phyloP scores from a whole-genome alignment of 2,329 filamentous ascomycete species.

The Venturia nashicola region DNA sequence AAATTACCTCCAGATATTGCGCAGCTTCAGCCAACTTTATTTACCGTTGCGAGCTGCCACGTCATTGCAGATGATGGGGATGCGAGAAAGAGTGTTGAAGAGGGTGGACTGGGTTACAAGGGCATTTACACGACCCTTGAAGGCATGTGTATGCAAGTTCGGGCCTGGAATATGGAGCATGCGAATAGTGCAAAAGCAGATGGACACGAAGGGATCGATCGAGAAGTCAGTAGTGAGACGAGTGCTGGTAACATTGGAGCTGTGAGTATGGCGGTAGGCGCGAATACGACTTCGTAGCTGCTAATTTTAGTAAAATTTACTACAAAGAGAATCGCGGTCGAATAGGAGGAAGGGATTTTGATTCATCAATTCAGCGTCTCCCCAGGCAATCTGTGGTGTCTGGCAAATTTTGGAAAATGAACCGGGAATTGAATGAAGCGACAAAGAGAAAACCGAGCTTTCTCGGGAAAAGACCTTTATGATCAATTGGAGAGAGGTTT shows the following conservation, averaged over 20 bases:
- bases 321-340: no score
- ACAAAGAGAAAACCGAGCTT: no score
- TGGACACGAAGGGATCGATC: background rate
- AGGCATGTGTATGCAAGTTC: constrained; percentile 29
- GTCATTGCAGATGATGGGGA: constrained; percentile 25
- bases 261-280: background rate
- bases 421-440: no score
- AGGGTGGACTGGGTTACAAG: constrained; percentile 32
- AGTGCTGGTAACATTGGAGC: background rate
- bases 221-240: background rate
- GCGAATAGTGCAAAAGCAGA: background rate
- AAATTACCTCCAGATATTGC: constrained; percentile 21
- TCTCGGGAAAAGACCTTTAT: no score
- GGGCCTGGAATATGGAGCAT: constrained; percentile 26
- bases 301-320: background rate
- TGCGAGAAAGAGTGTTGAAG: constrained; percentile 24
- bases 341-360: no score
- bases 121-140: constrained; percentile 28
- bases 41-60: constrained; percentile 22
- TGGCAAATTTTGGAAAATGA: no score
- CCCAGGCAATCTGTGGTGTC: no score
- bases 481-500: no score
- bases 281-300: background rate
- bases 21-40: constrained; percentile 28
- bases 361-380: no score